Evolutionary conservation across 371 early-diverging fungal genomes (phyloP).

Genomic region (Nosema muscidifuracis): DNA sequence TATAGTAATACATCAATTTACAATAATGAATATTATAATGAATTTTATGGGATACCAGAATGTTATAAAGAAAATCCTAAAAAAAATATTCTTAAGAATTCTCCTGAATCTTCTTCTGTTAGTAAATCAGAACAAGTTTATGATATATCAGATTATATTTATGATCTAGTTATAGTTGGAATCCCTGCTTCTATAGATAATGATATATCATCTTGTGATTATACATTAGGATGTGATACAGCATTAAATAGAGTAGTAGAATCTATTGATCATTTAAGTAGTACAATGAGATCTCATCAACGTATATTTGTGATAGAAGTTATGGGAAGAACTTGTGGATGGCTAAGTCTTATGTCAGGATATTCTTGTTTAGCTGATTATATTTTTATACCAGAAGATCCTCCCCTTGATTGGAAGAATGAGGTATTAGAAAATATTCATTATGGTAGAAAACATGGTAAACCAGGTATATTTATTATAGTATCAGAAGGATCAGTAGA

Average conservation of each 20-base stretch:
- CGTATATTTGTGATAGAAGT: slow-evolving; percentile 96
- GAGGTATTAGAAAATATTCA: slow-evolving; percentile 67
- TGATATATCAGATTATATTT: slow-evolving; percentile 63
- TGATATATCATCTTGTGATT: slow-evolving; percentile 83
- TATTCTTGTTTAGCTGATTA: slow-evolving; percentile 88
- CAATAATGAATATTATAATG: slow-evolving; percentile 62
- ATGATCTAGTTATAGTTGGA: slow-evolving; percentile 70
- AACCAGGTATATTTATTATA: slow-evolving; percentile 73
- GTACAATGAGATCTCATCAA: slow-evolving; percentile 89
- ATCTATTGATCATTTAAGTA: slow-evolving; percentile 78
- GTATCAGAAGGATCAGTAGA: slow-evolving; percentile 94
- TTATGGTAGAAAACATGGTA: slow-evolving; percentile 19
- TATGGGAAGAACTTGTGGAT: slow-evolving; percentile 98
- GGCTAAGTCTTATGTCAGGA: slow-evolving; percentile 92
- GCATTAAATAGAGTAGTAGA: slow-evolving; percentile 93
- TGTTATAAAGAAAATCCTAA: slow-evolving; percentile 18
- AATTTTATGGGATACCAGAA: slow-evolving; percentile 26
- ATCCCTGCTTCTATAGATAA: slow-evolving; percentile 74
- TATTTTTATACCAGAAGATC: slow-evolving; percentile 90
- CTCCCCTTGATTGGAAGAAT: slow-evolving; percentile 66
- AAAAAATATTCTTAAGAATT: background rate
- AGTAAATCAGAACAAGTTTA: slow-evolving; percentile 5
- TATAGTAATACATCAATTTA: slow-evolving; percentile 36
- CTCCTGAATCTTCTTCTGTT: background rate
- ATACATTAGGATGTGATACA: slow-evolving; percentile 85